phyloP scores from a whole-genome alignment of 306 rosid genomes.

The Crotalaria pallida region DNA sequence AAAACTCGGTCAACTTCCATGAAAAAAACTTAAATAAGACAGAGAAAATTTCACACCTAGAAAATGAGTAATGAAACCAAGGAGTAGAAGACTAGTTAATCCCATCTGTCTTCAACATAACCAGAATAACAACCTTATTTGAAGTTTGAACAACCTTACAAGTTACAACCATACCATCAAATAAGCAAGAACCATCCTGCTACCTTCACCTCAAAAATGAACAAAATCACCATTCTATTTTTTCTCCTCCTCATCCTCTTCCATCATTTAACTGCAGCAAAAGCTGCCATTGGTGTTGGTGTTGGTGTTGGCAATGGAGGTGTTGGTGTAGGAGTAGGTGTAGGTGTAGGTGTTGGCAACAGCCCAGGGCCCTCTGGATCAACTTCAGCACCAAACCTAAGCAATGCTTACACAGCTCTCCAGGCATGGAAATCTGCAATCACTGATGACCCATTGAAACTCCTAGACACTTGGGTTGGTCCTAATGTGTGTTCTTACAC shows the following conservation, averaged over 20 bases:
- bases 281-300: slow-evolving; percentile 33
- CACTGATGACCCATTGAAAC: slow-evolving; percentile 62
- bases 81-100: slow-evolving; percentile 17
- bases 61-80: not conserved
- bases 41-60: not conserved
- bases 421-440: slow-evolving; percentile 94
- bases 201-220: slow-evolving; percentile 41
- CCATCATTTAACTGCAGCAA: slow-evolving; percentile 18
- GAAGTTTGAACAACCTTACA: slow-evolving; percentile 32
- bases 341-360: slow-evolving; percentile 16
- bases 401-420: slow-evolving; percentile 63
- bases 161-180: slow-evolving; percentile 19
- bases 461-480: slow-evolving; percentile 66
- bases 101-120: slow-evolving; percentile 31
- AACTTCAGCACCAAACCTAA: slow-evolving; percentile 34
- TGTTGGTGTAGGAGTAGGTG: slow-evolving; percentile 14
- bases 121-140: slow-evolving; percentile 21
- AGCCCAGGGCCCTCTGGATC: slow-evolving; percentile 38
- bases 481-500: slow-evolving; percentile 72
- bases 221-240: slow-evolving; percentile 26
- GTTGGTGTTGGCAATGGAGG: slow-evolving; percentile 15
- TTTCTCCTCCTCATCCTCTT: slow-evolving; percentile 30
- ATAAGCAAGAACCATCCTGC: slow-evolving; percentile 2
- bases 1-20: no score
- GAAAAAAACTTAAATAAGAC: no score